phyloP scores from a whole-genome alignment of 371 early-diverging fungal genomes.

The Syncephalastrum racemosum region DNA sequence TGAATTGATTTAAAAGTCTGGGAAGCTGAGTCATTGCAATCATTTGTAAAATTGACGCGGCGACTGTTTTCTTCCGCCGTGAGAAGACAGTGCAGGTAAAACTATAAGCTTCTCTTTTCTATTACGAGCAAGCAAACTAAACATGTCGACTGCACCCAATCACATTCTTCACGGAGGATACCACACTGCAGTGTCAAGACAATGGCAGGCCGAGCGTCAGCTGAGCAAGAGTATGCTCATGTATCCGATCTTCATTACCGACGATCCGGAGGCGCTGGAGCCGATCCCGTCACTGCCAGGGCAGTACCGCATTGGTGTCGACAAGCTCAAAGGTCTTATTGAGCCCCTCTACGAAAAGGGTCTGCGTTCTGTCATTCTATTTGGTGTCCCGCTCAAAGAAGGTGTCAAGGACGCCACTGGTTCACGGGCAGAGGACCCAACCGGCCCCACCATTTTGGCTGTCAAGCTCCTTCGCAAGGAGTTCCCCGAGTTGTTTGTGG shows the following conservation, averaged over 20 bases:
- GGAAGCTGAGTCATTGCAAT: too few species aligned
- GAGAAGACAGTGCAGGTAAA: constrained; percentile 30
- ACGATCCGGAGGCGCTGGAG: constrained; percentile 72
- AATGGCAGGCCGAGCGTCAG: constrained; percentile 74
- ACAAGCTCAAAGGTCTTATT: constrained; percentile 72
- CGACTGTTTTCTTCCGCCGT: too few species aligned
- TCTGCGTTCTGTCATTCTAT: constrained; percentile 82
- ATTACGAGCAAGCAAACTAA: not conserved
- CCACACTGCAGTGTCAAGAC: constrained; percentile 77
- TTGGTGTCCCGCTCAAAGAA: constrained; percentile 90
- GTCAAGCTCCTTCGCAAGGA: constrained; percentile 71
- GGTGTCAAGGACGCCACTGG: constrained; percentile 77
- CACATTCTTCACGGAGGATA: constrained; percentile 88
- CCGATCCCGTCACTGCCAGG: constrained; percentile 85
- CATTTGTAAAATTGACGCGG: too few species aligned
- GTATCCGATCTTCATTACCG: constrained; percentile 93
- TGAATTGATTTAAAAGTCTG: too few species aligned
- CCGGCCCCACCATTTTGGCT: constrained; percentile 87
- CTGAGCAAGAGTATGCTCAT: constrained; percentile 80
- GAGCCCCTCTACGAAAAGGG: constrained; percentile 88
- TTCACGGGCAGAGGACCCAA: constrained; percentile 81
- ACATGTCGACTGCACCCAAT: constrained; percentile 28
- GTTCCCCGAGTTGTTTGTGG: constrained; percentile 85
- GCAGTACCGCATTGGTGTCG: constrained; percentile 84
- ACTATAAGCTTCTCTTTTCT: not conserved